Evolutionary conservation across 2,329 filamentous ascomycete genomes (phyloP), one percentile per base, ranked within the genome.

Genomic region (Curvularia sp.): DNA sequence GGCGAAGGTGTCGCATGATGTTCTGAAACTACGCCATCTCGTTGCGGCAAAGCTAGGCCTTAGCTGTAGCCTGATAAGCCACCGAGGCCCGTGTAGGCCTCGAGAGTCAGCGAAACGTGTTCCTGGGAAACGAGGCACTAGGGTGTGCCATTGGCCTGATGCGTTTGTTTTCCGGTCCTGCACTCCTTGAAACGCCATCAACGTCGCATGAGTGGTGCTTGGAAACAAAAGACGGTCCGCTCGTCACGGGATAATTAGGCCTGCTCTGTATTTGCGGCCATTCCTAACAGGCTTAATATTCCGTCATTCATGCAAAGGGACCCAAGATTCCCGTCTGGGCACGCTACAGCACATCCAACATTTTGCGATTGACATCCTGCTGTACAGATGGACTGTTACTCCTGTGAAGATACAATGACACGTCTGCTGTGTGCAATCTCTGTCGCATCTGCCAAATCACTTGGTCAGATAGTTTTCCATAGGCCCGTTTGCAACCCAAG

Each of bases 151-250:
- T 70, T 70, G 65, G 65, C 53, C 56, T 53, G n/a, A 49, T 35
- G 52, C 53, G 61, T 70, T 65, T 62, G 57, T 60, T 68, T 66
- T 60, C 58, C 60, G 53, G 49, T 30, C 44, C 58, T 61, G 43
- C 59, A 44, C 64, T 60, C 68, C 65, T 69, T 72, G 69, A 73
- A 71, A 72, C 71, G 51, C 49, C 57, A 35, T 53, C 62, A 55
- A 60, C 66, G 65, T 71, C 69, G 70, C 71, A 72, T 65, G 57
- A 65, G 47, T 67, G 63, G 62, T 58, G 55, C 63, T 63, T 56
- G 55, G 61, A 65, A 67, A 65, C 64, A 58, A 61, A 33, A 48
- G 52, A 46, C 44, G 46, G 39, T 43, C 54, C 39, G 46, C 56
- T 56, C 42, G 49, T 54, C 39, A 57, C 28, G 48, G 42, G 57